phyloP scores from a whole-genome alignment of 75 land plant species.

The Cunninghamia lanceolata region DNA sequence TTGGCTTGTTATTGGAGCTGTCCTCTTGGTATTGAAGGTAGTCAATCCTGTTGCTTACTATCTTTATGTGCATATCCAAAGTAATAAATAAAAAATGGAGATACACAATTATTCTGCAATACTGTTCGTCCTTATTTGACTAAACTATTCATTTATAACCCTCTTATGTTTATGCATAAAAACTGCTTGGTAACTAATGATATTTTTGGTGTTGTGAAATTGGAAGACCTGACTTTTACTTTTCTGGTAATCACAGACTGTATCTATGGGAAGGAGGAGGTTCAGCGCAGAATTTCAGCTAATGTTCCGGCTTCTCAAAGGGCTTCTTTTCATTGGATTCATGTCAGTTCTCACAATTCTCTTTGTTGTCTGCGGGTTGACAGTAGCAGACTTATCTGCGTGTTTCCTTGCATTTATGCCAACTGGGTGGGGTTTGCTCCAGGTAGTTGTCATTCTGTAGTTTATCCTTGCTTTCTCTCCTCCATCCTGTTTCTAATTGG shows the following conservation, averaged over 20 bases:
- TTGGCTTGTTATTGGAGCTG: slow-evolving; percentile 79
- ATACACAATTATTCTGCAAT: background rate
- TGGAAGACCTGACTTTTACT: background rate
- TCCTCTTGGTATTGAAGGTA: slow-evolving; percentile 86
- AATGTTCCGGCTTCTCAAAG: slow-evolving; percentile 88
- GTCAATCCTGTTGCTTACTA: background rate
- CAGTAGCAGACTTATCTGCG: slow-evolving; percentile 76
- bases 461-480: background rate
- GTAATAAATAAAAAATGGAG: background rate
- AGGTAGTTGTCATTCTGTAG: slow-evolving; percentile 36
- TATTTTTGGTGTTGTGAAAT: background rate
- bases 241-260: slow-evolving; percentile 47
- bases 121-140: background rate
- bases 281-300: slow-evolving; percentile 98
- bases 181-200: background rate
- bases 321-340: slow-evolving; percentile 77
- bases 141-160: background rate
- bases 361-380: slow-evolving; percentile 65
- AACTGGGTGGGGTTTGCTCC: slow-evolving; percentile 96
- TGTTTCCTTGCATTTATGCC: slow-evolving; percentile 84
- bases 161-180: background rate
- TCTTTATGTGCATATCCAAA: background rate
- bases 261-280: slow-evolving; percentile 86
- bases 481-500: background rate
- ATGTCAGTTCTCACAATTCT: slow-evolving; percentile 73